Evolutionary conservation across 371 early-diverging fungal genomes (phyloP).

Genomic region (Mortierella sp.): DNA sequence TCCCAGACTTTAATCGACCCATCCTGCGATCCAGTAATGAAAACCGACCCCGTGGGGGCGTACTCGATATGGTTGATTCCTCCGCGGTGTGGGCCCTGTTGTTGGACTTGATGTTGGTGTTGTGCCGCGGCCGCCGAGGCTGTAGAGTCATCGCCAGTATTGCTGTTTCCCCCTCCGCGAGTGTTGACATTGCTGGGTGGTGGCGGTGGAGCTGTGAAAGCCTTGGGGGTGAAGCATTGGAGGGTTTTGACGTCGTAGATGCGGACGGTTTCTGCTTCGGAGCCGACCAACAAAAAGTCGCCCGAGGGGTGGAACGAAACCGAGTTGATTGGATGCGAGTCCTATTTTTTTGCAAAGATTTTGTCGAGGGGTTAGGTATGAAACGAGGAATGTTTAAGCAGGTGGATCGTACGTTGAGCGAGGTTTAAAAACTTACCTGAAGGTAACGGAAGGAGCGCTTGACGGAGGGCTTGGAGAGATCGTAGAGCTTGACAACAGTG

Average conservation of each 20-base stretch:
- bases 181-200: constrained; percentile 9
- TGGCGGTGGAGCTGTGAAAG: constrained; percentile 54
- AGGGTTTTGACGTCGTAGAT: constrained; percentile 89
- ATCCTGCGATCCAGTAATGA: constrained; percentile 84
- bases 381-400: too few species aligned
- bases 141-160: background rate
- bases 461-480: constrained; percentile 82
- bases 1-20: constrained; percentile 94
- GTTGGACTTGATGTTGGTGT: constrained; percentile 12
- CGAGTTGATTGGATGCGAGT: constrained; percentile 45
- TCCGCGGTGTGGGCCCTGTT: constrained; percentile 69
- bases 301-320: constrained; percentile 55
- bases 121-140: background rate
- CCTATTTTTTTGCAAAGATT: constrained; percentile 12
- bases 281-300: constrained; percentile 63
- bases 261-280: constrained; percentile 82
- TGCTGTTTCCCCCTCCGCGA: constrained; percentile 1
- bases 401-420: too few species aligned
- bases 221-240: constrained; percentile 77
- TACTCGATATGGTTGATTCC: constrained; percentile 85
- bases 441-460: constrained; percentile 90
- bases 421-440: constrained; percentile 61
- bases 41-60: constrained; percentile 76
- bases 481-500: constrained; percentile 92
- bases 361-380: background rate